Evolutionary conservation across 768 basidiomycete species (phyloP), one percentile per base, ranked within the genome.

Genomic region (Boletus fagicola): DNA sequence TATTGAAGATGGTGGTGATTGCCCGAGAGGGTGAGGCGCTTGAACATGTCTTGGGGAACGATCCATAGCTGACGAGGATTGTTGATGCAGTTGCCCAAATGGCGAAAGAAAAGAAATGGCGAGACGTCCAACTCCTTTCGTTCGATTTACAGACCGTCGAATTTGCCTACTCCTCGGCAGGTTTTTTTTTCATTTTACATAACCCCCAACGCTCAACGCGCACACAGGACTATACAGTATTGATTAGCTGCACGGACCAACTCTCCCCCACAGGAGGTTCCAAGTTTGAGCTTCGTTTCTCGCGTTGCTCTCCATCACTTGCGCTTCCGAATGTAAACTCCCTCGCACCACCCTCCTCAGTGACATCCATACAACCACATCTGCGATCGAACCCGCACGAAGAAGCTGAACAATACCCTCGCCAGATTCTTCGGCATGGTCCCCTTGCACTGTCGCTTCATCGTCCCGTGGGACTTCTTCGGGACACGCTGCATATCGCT

Each of bases 81-180:
- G 2, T 52, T 33, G 51, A 18, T 50, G 4, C 55, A 92, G 94
- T 95, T 40, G 90, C 87, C 7, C 86, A 90, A 68, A 89, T 95
- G 85, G 82, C 89, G 16, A 85, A 87, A 62, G 78, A 80, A 58
- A 83, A 81, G 57, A 78, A 77, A 30, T 94, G 89, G 86, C 73
- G 74, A 22, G 92, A 89, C 65, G 83, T 96, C 20, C 82, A 83
- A n/a, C 74, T 96, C 51, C 79, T 94, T 57, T 92, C 90, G 5
- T 96, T 96, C 70, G 92, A 96, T 71, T 75, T 96, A 16, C 92
- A 92, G 65, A 93, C 92, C 0, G 93, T 94, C n/a, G 88, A 94
- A 65, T 89, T 96, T 67, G 84, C 85, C 2, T 95, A 95, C 68
- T 82, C 87, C 11, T 74, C 74, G 51, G 89, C 84, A 68, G 59